These are phyloP conservation scores for Euphorbia tirucalli DNA, from an alignment of 345 rosid species.

Conservation along the genomic window DNA sequence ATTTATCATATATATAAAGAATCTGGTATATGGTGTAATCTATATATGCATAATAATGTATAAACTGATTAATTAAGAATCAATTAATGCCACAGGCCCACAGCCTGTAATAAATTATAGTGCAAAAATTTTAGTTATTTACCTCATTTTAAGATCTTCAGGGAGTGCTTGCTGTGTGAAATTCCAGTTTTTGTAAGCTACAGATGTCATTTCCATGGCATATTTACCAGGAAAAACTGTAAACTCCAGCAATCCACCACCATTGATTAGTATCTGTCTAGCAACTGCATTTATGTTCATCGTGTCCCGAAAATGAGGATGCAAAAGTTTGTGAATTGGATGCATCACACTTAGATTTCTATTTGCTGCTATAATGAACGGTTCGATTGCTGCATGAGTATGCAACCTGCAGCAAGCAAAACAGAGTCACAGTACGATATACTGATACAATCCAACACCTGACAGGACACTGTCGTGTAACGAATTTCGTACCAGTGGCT, in stretches of 20 bases:
- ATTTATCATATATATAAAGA: too few species aligned
- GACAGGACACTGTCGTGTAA: too few species aligned
- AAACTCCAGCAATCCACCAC: constrained; percentile 36
- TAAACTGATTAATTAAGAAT: too few species aligned
- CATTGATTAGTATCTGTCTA: constrained; percentile 42
- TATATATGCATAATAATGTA: too few species aligned
- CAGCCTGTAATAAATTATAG: too few species aligned
- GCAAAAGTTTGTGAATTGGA: constrained; percentile 41
- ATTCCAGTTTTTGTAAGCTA: constrained; percentile 39
- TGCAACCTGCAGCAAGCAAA: constrained; percentile 27
- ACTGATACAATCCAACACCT: too few species aligned
- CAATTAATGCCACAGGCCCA: too few species aligned
- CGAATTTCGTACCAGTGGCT: constrained; percentile 69
- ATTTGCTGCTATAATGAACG: constrained; percentile 47
- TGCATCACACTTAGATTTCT: constrained; percentile 47
- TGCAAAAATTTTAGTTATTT: neutral
- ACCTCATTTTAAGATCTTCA: constrained; percentile 42
- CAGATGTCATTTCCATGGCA: constrained; percentile 41
- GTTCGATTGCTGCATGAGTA: constrained; percentile 47
- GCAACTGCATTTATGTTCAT: constrained; percentile 42
- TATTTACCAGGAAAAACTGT: constrained; percentile 41
- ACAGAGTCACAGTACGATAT: too few species aligned
- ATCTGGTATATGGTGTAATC: too few species aligned
- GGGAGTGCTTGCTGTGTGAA: constrained; percentile 46
- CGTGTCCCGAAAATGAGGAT: constrained; percentile 48